phyloP scores from a whole-genome alignment of 2,329 filamentous ascomycete species.

The Alternaria alternata region DNA sequence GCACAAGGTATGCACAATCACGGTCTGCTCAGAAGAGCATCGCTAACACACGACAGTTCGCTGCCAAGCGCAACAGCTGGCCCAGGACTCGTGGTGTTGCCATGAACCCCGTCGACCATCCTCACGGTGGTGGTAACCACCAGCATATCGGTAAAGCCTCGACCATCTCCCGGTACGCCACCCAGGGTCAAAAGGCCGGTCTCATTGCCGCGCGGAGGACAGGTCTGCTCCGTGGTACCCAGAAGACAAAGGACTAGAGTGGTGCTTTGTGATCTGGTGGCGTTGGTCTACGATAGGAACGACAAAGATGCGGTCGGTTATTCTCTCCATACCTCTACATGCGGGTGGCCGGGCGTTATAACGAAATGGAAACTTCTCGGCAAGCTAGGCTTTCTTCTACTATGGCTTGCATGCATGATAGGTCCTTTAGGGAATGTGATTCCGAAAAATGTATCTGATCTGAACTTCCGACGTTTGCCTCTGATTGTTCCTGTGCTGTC shows the following conservation, averaged over 20 bases:
- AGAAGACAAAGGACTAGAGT: slow-evolving; percentile 92
- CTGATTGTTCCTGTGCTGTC: background rate
- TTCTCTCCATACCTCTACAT: slow-evolving; percentile 49
- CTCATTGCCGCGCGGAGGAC: slow-evolving; percentile 99
- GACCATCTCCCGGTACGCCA: slow-evolving; percentile 97
- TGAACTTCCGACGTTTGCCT: slow-evolving; percentile 33
- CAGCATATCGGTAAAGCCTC: slow-evolving; percentile 99
- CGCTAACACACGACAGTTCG: slow-evolving; percentile 67
- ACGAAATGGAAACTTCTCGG: slow-evolving; percentile 42
- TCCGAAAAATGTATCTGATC: slow-evolving; percentile 48
- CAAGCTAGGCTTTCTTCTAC: slow-evolving; percentile 40
- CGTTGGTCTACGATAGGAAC: slow-evolving; percentile 35
- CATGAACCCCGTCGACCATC: slow-evolving; percentile 99
- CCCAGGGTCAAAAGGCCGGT: slow-evolving; percentile 99
- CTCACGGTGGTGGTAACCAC: slow-evolving; percentile 87
- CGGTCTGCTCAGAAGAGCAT: background rate
- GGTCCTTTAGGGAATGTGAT: slow-evolving; percentile 49
- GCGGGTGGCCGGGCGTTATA: slow-evolving; percentile 51
- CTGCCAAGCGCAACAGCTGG: slow-evolving; percentile 99
- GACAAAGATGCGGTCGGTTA: slow-evolving; percentile 47
- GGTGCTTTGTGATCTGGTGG: slow-evolving; percentile 36
- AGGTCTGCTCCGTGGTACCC: slow-evolving; percentile 99
- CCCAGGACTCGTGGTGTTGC: slow-evolving; percentile 99
- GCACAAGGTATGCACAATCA: slow-evolving; percentile 71
- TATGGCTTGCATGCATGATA: slow-evolving; percentile 47